Conservation (phyloP, 2,329 filamentous ascomycete genomes). For the Colletotrichum truncatum region DNA sequence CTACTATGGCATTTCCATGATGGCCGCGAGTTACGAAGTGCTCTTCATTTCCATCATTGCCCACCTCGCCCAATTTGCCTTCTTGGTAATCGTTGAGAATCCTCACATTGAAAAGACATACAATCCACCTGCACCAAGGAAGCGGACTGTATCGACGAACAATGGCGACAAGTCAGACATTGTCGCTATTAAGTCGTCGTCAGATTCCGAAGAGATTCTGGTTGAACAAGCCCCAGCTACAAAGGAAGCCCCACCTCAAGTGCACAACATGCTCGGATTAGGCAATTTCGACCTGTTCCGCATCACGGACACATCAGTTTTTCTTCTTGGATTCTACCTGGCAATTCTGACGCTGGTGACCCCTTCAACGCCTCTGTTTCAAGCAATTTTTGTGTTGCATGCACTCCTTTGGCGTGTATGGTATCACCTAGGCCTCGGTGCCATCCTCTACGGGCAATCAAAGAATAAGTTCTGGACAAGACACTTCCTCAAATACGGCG, state of each 20-base stretch:
- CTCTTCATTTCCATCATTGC: conserved; percentile 96
- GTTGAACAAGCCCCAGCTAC: conserved; percentile 33
- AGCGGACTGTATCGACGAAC: conserved; percentile 50
- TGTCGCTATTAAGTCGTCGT: conserved; percentile 14
- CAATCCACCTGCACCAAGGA: conserved; percentile 85
- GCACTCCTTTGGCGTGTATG: conserved; percentile 87
- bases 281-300: conserved; percentile 89
- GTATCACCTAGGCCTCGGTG: conserved; percentile 89
- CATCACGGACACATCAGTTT: conserved; percentile 82
- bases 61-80: conserved; percentile 93
- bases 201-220: conserved; percentile 26
- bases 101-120: conserved; percentile 99
- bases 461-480: conserved; percentile 94
- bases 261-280: conserved; percentile 86
- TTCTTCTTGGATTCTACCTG: conserved; percentile 81
- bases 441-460: conserved; percentile 86
- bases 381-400: conserved; percentile 82
- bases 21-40: conserved; percentile 97
- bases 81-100: conserved; percentile 91
- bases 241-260: conserved; percentile 65
- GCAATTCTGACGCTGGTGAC: conserved; percentile 78
- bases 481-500: conserved; percentile 97
- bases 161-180: conserved; percentile 35
- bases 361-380: conserved; percentile 78
- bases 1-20: conserved; percentile 97